Percentiles rank a stretch among this genome's conserved stretches.
phyloP scores from a whole-genome alignment of 1,139 yeast species.

The Pichia norvegensis region DNA sequence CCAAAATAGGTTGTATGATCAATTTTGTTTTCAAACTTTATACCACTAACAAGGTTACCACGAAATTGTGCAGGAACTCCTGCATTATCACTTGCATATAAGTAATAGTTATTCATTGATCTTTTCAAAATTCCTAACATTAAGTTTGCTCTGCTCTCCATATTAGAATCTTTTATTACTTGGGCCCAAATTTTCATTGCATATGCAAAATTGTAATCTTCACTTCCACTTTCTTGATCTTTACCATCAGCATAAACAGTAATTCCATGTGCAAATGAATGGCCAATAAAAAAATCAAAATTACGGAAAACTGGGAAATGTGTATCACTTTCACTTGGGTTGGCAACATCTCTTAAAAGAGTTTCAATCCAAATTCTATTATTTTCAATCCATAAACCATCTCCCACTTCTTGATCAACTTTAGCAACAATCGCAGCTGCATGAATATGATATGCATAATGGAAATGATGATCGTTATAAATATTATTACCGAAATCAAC shows the following conservation, averaged over 20 bases:
- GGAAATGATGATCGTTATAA: conserved; percentile 79
- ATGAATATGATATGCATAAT: conserved; percentile 69
- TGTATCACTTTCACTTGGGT: conserved; percentile 47
- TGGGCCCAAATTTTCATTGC: conserved; percentile 69
- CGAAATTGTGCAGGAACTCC: conserved; percentile 49
- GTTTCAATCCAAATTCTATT: conserved; percentile 52
- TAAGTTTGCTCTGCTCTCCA: conserved; percentile 50
- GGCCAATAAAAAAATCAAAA: conserved; percentile 75
- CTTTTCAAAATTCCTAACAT: conserved; percentile 53
- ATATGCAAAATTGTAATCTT: conserved; percentile 67
- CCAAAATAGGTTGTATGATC: conserved; percentile 93
- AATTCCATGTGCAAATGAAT: conserved; percentile 76
- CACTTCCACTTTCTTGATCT: conserved; percentile 71
- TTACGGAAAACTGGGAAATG: conserved; percentile 70
- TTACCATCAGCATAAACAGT: conserved; percentile 71
- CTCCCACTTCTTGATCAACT: conserved; percentile 41
- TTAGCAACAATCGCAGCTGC: conserved; percentile 60
- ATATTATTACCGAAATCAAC: conserved; percentile 70
- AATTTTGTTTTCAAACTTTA: conserved; percentile 75
- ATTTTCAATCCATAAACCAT: conserved; percentile 44
- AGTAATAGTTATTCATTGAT: conserved; percentile 56
- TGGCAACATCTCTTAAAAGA: conserved; percentile 62
- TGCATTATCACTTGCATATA: conserved; percentile 43
- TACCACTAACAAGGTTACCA: conserved; percentile 67
- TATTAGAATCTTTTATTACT: conserved; percentile 43